Evolutionary conservation across 2,329 filamentous ascomycete species (phyloP).

Genomic region (Cercospora brassicicola): DNA sequence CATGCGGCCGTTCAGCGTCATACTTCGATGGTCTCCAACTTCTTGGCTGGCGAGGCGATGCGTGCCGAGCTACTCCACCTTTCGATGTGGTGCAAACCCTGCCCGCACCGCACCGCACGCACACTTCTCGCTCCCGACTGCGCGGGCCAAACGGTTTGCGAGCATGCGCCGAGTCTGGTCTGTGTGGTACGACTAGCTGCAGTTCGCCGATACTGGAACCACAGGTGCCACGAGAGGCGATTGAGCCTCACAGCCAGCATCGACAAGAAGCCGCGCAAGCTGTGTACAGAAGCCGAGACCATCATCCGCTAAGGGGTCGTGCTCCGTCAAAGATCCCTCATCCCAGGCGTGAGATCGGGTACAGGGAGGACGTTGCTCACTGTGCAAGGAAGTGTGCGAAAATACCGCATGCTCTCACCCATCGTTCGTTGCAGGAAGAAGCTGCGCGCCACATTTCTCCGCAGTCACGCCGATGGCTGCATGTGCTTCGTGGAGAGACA

Average conservation of each 20-base stretch:
- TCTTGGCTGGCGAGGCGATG: background rate
- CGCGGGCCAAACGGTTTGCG: background rate
- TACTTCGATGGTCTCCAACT: background rate
- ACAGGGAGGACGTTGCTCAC: background rate
- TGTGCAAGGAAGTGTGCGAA: background rate
- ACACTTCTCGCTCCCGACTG: background rate
- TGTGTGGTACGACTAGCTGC: background rate
- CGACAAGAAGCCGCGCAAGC: background rate
- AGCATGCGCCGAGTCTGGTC: background rate
- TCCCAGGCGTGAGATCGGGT: background rate
- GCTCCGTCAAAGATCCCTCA: background rate
- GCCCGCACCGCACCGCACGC: background rate
- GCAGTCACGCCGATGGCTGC: constrained; percentile 4
- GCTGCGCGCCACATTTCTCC: constrained; percentile 1
- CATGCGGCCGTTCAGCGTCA: background rate
- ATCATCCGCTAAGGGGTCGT: background rate
- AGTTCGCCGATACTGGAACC: background rate
- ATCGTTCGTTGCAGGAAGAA: background rate
- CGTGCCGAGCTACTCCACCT: background rate
- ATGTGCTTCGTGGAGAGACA: constrained; percentile 1
- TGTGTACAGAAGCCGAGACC: background rate
- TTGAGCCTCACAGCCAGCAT: background rate
- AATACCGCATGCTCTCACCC: background rate
- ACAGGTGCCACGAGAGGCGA: background rate
- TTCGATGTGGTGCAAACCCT: background rate